Base-by-base conservation (phyloP, 495 filamentous ascomycete genomes). In the Halenospora varia region DNA sequence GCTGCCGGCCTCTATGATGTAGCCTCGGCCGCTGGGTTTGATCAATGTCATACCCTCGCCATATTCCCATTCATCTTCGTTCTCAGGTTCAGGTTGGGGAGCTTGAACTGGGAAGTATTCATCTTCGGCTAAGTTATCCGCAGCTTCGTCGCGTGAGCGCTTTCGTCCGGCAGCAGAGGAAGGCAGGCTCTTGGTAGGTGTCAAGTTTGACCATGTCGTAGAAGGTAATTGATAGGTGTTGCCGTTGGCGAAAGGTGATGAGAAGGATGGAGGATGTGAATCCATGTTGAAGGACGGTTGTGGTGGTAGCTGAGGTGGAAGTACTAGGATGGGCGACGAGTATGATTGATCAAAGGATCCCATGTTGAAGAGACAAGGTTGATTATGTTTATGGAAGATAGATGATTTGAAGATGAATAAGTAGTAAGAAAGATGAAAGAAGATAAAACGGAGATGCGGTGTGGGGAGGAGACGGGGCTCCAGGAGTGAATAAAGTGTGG, bases 11-110 rank as follows among this genome's bases (percentile, higher is more conserved):
- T 85, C 82, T 57, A 87, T 69, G 23, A 83, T 75, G 57, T 85
- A 81, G 57, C 81, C 80, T 25, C 79, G 80, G 18, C 67, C 62
- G 48, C 72, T 76, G 11, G 87, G 86, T 64, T 89, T 89, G 69
- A 90, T 79, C 57, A 90, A 79, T 2, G 81, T 81, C 86, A 91
- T 92, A 48, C 88, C 88, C 51, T 85, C 83, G 56, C 87, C 88
- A 64, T 88, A 88, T 58, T 74, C 60, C 78, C 77, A 84, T 61
- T 75, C 79, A 56, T 77, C 76, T 66, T 79, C 81, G 42, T 75
- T 68, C 63, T 82, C 79, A 26, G 73, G 69, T 19, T 71, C 69
- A 44, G 65, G 51, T 23, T 67, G 63, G 59, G 73, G 63, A 13
- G 75, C 71, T 54, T 73, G 69, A 48, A 73, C 42, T 25, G 73